Percentiles rank a stretch among this genome's conserved stretches.
Conservation (phyloP, 495 filamentous ascomycete species). For the Annulohypoxylon bovei region DNA sequence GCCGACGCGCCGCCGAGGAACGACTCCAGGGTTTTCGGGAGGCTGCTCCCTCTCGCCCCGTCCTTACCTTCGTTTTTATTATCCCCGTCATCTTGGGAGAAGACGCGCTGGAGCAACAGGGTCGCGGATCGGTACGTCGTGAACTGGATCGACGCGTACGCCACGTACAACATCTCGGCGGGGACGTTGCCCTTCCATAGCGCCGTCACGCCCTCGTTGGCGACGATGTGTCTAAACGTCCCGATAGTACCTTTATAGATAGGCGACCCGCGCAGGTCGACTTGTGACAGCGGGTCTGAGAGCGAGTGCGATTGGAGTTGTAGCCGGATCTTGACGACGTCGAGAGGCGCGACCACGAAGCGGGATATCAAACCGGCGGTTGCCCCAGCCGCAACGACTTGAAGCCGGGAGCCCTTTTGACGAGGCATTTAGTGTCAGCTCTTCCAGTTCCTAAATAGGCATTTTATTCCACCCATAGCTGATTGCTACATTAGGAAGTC, state of each 20-base stretch:
- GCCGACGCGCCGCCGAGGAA: slow-evolving; percentile 85
- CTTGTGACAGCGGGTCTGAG: slow-evolving; percentile 68
- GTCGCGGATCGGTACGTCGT: slow-evolving; percentile 82
- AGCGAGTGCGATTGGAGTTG: slow-evolving; percentile 88
- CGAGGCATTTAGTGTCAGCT: neutral
- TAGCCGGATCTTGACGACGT: slow-evolving; percentile 96
- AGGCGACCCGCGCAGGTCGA: slow-evolving; percentile 63
- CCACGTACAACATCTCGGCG: slow-evolving; percentile 91
- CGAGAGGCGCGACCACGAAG: slow-evolving; percentile 92
- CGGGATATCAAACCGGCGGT: slow-evolving; percentile 90
- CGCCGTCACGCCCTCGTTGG: slow-evolving; percentile 81
- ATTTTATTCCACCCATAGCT: neutral
- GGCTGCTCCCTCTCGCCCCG: slow-evolving; percentile 26
- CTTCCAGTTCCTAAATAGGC: neutral
- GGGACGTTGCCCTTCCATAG: slow-evolving; percentile 99
- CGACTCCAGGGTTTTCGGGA: slow-evolving; percentile 65
- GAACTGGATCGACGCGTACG: slow-evolving; percentile 90
- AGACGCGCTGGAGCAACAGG: slow-evolving; percentile 61
- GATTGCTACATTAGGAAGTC: slow-evolving; percentile 6
- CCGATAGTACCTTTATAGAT: slow-evolving; percentile 81
- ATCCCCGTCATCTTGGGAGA: slow-evolving; percentile 35
- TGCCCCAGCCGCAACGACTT: slow-evolving; percentile 85
- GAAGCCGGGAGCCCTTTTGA: slow-evolving; percentile 76
- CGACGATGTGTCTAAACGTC: slow-evolving; percentile 79
- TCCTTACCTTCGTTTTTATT: neutral